Evolutionary conservation across 1,139 yeast species (phyloP).

Genomic region (Hanseniaspora sp.): DNA sequence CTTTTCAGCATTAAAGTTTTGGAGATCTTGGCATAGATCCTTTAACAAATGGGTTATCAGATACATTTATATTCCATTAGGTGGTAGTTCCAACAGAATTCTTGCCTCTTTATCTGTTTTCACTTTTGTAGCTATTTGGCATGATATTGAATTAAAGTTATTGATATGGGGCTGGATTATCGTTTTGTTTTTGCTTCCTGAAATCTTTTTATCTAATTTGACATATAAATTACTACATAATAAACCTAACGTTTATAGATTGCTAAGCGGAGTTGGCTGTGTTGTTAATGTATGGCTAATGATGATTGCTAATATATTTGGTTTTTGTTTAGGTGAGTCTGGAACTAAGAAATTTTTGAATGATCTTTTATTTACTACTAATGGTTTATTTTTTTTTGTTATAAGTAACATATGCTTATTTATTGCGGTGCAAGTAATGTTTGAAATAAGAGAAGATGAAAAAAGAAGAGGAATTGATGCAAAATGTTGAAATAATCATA

Average conservation of each 20-base stretch:
- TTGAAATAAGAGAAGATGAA: conserved; percentile 79
- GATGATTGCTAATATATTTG: conserved; percentile 93
- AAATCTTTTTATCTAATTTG: conserved; percentile 48
- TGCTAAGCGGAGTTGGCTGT: conserved; percentile 76
- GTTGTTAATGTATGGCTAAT: conserved; percentile 89
- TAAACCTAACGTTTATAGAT: conserved; percentile 56
- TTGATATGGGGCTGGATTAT: conserved; percentile 94
- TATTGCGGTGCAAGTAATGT: conserved; percentile 87
- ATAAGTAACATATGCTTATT: conserved; percentile 58
- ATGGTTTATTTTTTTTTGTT: conserved; percentile 58
- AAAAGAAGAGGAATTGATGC: conserved; percentile 71
- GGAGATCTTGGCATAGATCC: conserved; percentile 99
- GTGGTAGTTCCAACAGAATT: conserved; percentile 62
- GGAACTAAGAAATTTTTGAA: conserved; percentile 58
- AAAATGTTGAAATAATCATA: conserved; percentile 42
- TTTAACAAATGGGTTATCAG: conserved; percentile 82
- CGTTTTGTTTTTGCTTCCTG: conserved; percentile 82
- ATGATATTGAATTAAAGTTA: conserved; percentile 78
- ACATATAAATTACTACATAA: conserved; percentile 35
- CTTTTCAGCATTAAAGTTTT: conserved; percentile 81
- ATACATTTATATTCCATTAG: conserved; percentile 76
- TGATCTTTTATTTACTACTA: conserved; percentile 60
- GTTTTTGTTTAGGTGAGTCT: conserved; percentile 84
- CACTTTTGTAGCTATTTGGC: conserved; percentile 97
- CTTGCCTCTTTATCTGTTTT: conserved; percentile 77